phyloP scores from a whole-genome alignment of 495 filamentous ascomycete genomes.

The Hapsidospora chrysogenum region DNA sequence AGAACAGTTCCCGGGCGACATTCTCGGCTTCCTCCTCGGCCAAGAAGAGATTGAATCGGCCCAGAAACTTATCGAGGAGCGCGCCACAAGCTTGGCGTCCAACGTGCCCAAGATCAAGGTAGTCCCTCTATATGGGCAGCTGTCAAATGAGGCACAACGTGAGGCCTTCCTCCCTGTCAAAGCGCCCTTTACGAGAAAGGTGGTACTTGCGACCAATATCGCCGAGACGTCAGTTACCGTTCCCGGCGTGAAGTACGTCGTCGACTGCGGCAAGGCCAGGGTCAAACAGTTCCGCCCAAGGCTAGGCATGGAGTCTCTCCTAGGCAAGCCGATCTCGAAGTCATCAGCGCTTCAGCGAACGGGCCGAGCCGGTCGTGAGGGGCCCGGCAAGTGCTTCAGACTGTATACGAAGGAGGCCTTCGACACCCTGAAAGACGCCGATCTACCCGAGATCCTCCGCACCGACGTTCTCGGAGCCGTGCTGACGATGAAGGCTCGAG shows the following conservation, averaged over 20 bases:
- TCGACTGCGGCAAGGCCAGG: conserved; percentile 90
- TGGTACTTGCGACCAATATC: conserved; percentile 92
- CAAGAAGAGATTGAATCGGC: conserved; percentile 83
- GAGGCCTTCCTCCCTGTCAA: conserved; percentile 67
- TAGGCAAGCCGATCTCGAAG: conserved; percentile 81
- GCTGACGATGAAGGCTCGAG: conserved; percentile 89
- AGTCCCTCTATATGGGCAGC: conserved; percentile 31
- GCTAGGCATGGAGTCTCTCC: conserved; percentile 77
- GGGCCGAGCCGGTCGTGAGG: conserved; percentile 88
- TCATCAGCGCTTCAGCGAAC: conserved; percentile 84
- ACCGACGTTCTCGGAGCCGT: conserved; percentile 73
- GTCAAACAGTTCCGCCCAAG: conserved; percentile 77
- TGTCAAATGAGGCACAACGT: conserved; percentile 58
- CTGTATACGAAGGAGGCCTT: conserved; percentile 80
- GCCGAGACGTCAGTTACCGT: conserved; percentile 97
- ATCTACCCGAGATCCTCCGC: conserved; percentile 77
- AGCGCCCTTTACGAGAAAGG: conserved; percentile 55
- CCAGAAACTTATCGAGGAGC: conserved; percentile 66
- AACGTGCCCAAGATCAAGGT: conserved; percentile 53
- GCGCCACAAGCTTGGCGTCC: conserved; percentile 49
- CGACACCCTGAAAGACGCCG: conserved; percentile 47
- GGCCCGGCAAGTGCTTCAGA: conserved; percentile 73
- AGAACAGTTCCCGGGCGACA: conserved; percentile 82
- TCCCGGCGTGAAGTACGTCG: conserved; percentile 74
- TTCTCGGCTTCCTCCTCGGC: conserved; percentile 84